phyloP scores from a whole-genome alignment of 148 eudicot genomes.

The Rhododendron ferrugineum region DNA sequence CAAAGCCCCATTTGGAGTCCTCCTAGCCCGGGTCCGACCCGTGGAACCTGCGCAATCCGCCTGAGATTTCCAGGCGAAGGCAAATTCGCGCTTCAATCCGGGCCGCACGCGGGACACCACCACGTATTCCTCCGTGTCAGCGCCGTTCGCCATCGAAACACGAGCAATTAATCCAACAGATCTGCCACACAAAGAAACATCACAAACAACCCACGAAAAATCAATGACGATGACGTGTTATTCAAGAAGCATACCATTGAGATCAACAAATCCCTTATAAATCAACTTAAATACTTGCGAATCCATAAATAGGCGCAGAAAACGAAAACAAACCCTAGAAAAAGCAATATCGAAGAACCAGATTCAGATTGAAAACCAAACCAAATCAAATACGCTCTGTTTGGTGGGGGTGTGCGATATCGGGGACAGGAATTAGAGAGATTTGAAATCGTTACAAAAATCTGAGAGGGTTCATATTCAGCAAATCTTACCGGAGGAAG shows the following conservation, averaged over 20 bases:
- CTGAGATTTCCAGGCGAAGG: conserved; percentile 45
- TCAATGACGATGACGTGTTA: not conserved
- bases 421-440: not conserved
- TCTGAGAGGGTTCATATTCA: not conserved
- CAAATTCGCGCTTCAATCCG: conserved; percentile 43
- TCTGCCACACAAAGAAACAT: not conserved
- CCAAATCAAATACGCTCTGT: not conserved
- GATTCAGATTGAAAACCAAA: not conserved
- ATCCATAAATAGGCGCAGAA: not conserved
- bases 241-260: not conserved
- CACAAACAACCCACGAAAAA: not conserved
- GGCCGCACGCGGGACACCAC: conserved; percentile 41
- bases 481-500: not conserved
- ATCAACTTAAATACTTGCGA: not conserved
- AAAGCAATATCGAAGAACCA: not conserved
- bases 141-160: conserved; percentile 33
- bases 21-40: conserved; percentile 46
- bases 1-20: conserved; percentile 14
- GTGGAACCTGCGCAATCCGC: conserved; percentile 31
- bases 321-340: conserved; percentile 3
- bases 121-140: conserved; percentile 30
- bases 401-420: not conserved
- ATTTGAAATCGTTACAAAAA: not conserved
- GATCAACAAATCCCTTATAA: not conserved
- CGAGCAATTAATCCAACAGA: not conserved